Conservation (phyloP, 768 basidiomycete genomes). For the Aureoboletus auriporus region DNA sequence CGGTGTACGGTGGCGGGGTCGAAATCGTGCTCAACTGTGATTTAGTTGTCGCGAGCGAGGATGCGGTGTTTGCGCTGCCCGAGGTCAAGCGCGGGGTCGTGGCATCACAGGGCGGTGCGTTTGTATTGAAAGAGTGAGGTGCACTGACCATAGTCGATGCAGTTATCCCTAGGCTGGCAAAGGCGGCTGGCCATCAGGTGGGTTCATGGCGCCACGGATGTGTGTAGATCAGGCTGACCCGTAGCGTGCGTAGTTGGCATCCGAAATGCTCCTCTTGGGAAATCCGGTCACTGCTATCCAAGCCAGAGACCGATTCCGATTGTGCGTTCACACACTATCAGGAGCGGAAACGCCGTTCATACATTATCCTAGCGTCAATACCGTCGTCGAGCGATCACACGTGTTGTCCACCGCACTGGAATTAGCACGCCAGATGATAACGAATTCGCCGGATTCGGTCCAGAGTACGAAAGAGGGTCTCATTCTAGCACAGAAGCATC, state of each 20-base stretch:
- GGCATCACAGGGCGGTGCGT: constrained; percentile 62
- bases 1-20: constrained; percentile 62
- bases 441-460: constrained; percentile 77
- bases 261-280: constrained; percentile 75
- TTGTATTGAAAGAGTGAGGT: too few species aligned
- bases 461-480: constrained; percentile 73
- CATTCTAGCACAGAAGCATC: constrained; percentile 49
- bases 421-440: constrained; percentile 53
- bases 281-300: constrained; percentile 62
- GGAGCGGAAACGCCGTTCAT: not conserved
- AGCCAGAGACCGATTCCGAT: constrained; percentile 67
- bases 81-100: constrained; percentile 78
- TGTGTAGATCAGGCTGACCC: not conserved
- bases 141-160: not conserved
- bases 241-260: constrained; percentile 49
- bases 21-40: constrained; percentile 76
- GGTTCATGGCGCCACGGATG: not conserved
- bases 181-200: constrained; percentile 74
- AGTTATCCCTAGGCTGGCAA: constrained; percentile 68
- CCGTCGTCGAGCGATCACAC: constrained; percentile 49
- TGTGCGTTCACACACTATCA: constrained; percentile 36
- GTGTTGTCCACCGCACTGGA: constrained; percentile 61
- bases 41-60: constrained; percentile 62
- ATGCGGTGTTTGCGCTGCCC: constrained; percentile 68
- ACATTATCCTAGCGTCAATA: constrained; percentile 54